Evolutionary conservation across 345 rosid genomes (phyloP).

Genomic region (Durio zibethinus): DNA sequence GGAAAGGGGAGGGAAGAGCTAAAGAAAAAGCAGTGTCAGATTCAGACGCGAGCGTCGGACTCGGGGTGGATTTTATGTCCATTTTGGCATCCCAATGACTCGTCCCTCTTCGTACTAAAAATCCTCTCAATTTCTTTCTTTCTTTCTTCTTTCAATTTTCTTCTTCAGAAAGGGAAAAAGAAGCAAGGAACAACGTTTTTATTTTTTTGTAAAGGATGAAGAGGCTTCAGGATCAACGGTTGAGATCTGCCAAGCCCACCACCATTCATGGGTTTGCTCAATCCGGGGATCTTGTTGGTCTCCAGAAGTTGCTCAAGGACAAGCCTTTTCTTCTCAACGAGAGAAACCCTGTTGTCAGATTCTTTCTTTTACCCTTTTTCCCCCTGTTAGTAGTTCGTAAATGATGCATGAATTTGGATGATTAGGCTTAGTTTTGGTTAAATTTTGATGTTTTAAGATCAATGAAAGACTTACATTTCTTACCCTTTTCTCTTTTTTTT

Average conservation of each 20-base stretch:
- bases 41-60: constrained; percentile 38
- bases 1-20: neutral
- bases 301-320: constrained; percentile 67
- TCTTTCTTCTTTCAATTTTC: constrained; percentile 12
- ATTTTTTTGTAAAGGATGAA: constrained; percentile 31
- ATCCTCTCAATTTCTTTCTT: neutral
- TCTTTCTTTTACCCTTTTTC: neutral
- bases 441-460: neutral
- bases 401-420: neutral
- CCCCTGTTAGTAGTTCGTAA: neutral
- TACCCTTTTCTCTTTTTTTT: neutral
- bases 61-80: constrained; percentile 25
- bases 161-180: neutral
- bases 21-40: neutral
- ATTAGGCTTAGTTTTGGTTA: neutral
- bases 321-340: constrained; percentile 80
- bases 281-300: constrained; percentile 66
- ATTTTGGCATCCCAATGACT: constrained; percentile 17
- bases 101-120: neutral
- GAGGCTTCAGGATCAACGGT: constrained; percentile 51
- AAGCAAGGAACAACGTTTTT: neutral
- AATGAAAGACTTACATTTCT: neutral
- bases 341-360: constrained; percentile 81
- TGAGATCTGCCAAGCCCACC: constrained; percentile 66
- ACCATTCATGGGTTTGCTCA: constrained; percentile 87